Base-by-base conservation (phyloP, 148 eudicot species). In the Vaccinium corymbosum region DNA sequence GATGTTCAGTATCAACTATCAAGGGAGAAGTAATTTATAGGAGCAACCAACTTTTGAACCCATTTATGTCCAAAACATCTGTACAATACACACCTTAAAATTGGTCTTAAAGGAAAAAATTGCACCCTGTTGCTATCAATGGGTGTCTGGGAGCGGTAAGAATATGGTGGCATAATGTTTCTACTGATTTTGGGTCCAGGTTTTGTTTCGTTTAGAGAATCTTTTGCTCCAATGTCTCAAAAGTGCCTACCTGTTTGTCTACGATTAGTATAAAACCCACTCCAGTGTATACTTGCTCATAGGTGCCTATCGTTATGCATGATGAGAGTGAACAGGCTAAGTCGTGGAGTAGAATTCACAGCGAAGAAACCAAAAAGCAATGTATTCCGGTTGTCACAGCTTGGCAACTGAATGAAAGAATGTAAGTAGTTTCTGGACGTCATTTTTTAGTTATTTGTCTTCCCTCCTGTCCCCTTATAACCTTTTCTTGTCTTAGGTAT, bases 401-500 rank as follows among this genome's bases (percentile, higher is more conserved):
- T 32, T 97, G 99, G 99, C 99, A 94, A 88, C 88, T 97, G 85
- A 97, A 97, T 85, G 99, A 97, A 90, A 89, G 99, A 94, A 94
- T 97, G 99, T 94, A 89, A 86, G n/a, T 81, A 72, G 73, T 83
- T 80, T 64, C 81, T 50, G 22, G 76, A 11, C 29, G 83, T 59
- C 22, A n/a, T 61, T 61, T 64, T 25, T 82, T 56, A n/a, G 42
- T 84, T 53, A 50, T 81, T 86, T 42, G 38, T 52, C 74, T 55
- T 56, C 48, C 17, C 27, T 75, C 19, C 42, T 80, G 59, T 48
- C 50, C 46, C 14, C 46, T n/a, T 32, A 78, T 79, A 42, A 53
- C 53, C 25, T 61, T 11, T 53, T 79, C 53, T 82, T 52, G 14
- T 59, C 49, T 86, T 76, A 97, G 99, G 99, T 97, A 97, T 73